Base-by-base conservation (phyloP, 768 basidiomycete species). In the Agrocybe pediades region DNA sequence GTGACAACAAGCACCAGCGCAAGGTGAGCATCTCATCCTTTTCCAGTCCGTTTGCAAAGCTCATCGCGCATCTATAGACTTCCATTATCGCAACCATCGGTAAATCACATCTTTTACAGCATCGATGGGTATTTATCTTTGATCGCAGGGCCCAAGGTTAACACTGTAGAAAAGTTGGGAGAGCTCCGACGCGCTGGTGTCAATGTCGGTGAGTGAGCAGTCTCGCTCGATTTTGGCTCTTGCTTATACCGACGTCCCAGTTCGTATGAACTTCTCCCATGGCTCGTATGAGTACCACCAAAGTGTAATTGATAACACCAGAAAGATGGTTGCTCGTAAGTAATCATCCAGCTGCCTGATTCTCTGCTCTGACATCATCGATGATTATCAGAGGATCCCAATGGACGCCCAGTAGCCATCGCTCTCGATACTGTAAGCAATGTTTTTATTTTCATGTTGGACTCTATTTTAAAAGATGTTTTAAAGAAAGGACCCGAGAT, bases 261-360 rank as follows among this genome's bases (percentile, higher is more conserved):
- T 99, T 59, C 95, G 97, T 74, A 98, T 99, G 97, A 99, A 99
- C 83, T 99, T 98, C 72, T 98, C 96, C 50, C 97, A 99, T 85
- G 97, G 97, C 43, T 89, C 88, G 52, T 95, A 99, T 73, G 94
- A 95, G 65, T 98, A 96, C 71, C 97, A 98, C 76, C 95, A 99
- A 77, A 95, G 92, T 60, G 97, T 98, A 62, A 94, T 99, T 69
- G 95, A 98, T 78, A 98, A 98, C 80, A 90, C 94, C 46, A 82
- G 95, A 65, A 87, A 86, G 68, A 87, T 90, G 79, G 82, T 92
- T 49, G 83, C 84, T 40, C 74, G 93, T 94, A 61, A 62, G 84
- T 68, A 42, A 42, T 36, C 19, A 39, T 47, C 36, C 19, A 36
- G 45, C 51, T 41, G 30, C 30, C 39, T 48, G 30, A 57, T 51